These are phyloP conservation scores for Nakazawaea sp. DNA, from an alignment of 805 yeast species.

Conservation along the genomic window DNA sequence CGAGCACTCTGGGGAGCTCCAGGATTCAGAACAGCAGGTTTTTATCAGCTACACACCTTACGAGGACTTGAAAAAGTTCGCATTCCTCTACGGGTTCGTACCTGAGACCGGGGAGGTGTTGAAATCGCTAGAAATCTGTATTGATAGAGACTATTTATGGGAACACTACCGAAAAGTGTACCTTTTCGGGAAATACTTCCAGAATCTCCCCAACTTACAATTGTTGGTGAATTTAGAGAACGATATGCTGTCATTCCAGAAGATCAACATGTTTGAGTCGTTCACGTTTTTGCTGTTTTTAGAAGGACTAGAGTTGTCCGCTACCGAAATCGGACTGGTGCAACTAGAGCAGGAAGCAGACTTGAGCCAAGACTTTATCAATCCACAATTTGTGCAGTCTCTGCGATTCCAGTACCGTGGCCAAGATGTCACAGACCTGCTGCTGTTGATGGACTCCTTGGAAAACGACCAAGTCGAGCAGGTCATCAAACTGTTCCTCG, in stretches of 20 bases:
- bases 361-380: not conserved
- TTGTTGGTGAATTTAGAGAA: slow-evolving; percentile 23
- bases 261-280: slow-evolving; percentile 23
- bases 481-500: not conserved
- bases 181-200: slow-evolving; percentile 26
- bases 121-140: slow-evolving; percentile 26
- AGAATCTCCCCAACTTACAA: slow-evolving; percentile 33
- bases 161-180: slow-evolving; percentile 7
- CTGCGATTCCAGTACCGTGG: not conserved
- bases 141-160: slow-evolving; percentile 18
- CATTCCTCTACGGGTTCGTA: slow-evolving; percentile 38
- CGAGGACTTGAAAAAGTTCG: slow-evolving; percentile 34
- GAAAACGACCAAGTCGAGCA: not conserved
- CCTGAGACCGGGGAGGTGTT: slow-evolving; percentile 23
- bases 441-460: not conserved
- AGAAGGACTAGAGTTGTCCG: slow-evolving; percentile 16
- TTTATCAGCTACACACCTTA: slow-evolving; percentile 37
- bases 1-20: slow-evolving; percentile 12
- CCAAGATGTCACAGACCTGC: not conserved
- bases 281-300: slow-evolving; percentile 25
- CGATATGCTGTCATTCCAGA: slow-evolving; percentile 13
- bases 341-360: too few species aligned
- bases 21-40: slow-evolving; percentile 22
- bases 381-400: too few species aligned
- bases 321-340: not conserved